Base-by-base conservation (phyloP, 371 early-diverging fungal species). In the Mucor lusitanicus region DNA sequence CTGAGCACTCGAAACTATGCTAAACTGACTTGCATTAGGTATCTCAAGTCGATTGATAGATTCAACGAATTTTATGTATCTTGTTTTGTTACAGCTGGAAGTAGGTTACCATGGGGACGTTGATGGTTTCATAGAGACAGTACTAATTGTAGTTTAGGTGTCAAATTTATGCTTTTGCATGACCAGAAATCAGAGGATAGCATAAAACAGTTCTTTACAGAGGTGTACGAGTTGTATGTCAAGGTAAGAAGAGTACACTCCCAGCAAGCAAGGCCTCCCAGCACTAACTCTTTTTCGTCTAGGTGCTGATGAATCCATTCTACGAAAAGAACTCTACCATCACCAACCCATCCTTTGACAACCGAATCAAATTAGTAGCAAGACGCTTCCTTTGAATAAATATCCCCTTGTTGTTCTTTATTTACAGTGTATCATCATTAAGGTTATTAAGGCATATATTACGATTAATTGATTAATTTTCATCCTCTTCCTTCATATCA, bases 11-110 rank as follows among this genome's bases (percentile, higher is more conserved):
- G 3, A 46, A 46, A 21, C 7, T 19, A 12, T 61, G 15, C 57
- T 58, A 40, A 25, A 15, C 25, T 63, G 27, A 61, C 17, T 56
- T 64, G 32, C 11, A 61, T 48, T 44, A 95, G 96, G 88, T 97
- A 95, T 73, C 83, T 98, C 44, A 97, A 95, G 72, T 88, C 92
- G 1, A 91, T 99, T 56, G 99, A 99, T 79, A 87, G 92, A 71
- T 97, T 95, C 82, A 97, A 97, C 69, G 97, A 99, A 68, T 92
- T 90, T 82, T 88, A 86, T 69, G 92, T 97, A 12, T 94, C 96
- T 6, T 94, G 94, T 7, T 97, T 94, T 73, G 92, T 98, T 9
- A 89, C 96, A 6, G 92, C 97, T 25, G 92, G 92, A 72, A 95
- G 93, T 90, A 85, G 63, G 60, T 27, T 65, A 46, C 57, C 1